phyloP scores from a whole-genome alignment of 106 monocot species.

The Phalaenopsis aphrodite region DNA sequence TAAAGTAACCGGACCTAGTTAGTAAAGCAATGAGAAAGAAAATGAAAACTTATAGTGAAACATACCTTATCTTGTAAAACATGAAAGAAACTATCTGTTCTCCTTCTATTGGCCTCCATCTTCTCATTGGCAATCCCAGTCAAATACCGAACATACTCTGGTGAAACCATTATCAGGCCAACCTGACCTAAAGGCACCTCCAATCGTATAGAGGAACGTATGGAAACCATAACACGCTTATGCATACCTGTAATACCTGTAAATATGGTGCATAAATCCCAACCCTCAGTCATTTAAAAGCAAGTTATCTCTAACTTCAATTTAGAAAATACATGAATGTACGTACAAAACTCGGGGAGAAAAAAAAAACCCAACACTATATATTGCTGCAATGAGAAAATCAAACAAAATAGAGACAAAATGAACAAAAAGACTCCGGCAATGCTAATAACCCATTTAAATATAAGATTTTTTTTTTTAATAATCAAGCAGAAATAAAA shows the following conservation, averaged over 20 bases:
- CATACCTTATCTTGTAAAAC: constrained; percentile 38
- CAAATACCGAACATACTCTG: constrained; percentile 66
- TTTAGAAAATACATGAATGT: background rate
- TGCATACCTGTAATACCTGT: constrained; percentile 69
- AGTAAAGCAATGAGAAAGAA: background rate
- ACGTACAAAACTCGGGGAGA: background rate
- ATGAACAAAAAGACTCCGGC: background rate
- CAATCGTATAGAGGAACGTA: constrained; percentile 87
- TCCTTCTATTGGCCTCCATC: constrained; percentile 76
- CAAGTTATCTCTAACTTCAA: background rate
- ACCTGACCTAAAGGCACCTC: constrained; percentile 76
- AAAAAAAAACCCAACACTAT: background rate
- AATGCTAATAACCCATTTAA: background rate
- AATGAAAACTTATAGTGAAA: background rate
- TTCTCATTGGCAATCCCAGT: constrained; percentile 79
- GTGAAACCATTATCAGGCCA: constrained; percentile 51
- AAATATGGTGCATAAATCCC: background rate
- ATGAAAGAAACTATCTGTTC: constrained; percentile 54
- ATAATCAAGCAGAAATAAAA: background rate
- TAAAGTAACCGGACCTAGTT: background rate
- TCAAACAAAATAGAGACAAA: background rate
- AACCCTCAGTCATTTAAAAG: background rate
- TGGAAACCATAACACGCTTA: constrained; percentile 70
- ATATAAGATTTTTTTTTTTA: background rate
- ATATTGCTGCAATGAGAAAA: background rate